phyloP scores from a whole-genome alignment of 495 filamentous ascomycete genomes.

The Neurospora sp. region DNA sequence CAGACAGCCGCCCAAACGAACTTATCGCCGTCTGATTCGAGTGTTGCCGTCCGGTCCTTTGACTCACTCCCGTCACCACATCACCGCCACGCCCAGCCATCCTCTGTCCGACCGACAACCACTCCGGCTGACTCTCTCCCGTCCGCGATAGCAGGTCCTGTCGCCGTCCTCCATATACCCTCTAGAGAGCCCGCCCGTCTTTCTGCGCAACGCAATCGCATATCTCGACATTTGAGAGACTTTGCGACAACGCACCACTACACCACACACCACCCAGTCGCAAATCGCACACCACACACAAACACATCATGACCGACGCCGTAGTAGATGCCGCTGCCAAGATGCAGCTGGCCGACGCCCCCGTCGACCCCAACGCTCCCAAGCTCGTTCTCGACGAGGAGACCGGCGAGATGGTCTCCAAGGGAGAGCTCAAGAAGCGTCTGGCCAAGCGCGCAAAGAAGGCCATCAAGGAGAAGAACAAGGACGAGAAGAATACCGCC shows the following conservation, averaged over 20 bases:
- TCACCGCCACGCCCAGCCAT: background rate
- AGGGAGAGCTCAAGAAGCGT: constrained; percentile 56
- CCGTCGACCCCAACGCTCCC: constrained; percentile 35
- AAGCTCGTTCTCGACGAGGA: constrained; percentile 56
- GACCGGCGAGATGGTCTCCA: constrained; percentile 57
- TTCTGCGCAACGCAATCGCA: background rate
- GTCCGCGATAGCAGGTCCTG: background rate
- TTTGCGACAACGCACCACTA: background rate
- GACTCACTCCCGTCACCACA: background rate
- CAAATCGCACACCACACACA: background rate
- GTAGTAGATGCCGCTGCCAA: constrained; percentile 44
- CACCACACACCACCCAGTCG: background rate
- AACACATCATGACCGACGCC: constrained; percentile 42
- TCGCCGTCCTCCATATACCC: background rate
- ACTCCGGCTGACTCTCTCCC: background rate
- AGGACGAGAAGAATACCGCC: constrained; percentile 14
- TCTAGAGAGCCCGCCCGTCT: background rate
- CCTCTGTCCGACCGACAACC: background rate
- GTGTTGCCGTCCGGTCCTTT: background rate
- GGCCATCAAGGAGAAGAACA: constrained; percentile 39
- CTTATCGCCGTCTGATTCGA: background rate
- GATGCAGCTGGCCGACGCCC: constrained; percentile 49
- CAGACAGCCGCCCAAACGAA: background rate
- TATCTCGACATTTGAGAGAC: background rate
- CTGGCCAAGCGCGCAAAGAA: constrained; percentile 52